Evolutionary conservation across 2,329 filamentous ascomycete species (phyloP), one percentile per base, ranked within the genome.

Genomic region (Pseudonectria foliicola): DNA sequence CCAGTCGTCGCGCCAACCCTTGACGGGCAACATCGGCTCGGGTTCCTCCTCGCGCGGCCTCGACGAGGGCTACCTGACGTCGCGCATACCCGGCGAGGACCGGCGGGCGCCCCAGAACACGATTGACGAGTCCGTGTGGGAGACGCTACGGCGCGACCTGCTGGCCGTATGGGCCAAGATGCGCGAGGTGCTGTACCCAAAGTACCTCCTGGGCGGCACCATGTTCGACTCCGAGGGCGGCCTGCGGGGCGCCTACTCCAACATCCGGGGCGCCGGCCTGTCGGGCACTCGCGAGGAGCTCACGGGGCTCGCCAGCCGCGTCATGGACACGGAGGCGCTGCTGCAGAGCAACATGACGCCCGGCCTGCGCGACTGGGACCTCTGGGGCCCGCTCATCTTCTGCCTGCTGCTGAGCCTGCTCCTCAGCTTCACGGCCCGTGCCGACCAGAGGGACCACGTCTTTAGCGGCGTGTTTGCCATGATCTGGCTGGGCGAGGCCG

Each of bases 91-190:
- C 3, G 92, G 92, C 48, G 90, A 96, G 62, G 92, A 98, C 67
- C 84, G 92, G 35, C 77, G 83, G 44, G 89, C 92, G 12, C 77
- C 88, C 7, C 80, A 82, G 47, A 94, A 93, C 65, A 98, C 92
- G 29, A 93, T 98, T 60, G 92, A 98, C 62, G 92, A 98, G 66
- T 82, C 80, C 2, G 92, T 98, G 27, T 98, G 92, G 92, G 86
- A 90, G 28, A 98, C 92, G n/a, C 70, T 98, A 41, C 86, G 85
- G 34, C 82, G 92, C 48, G 92, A 98, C 61, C 67, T 98, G 46
- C 65, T 90, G 7, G 92, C 88, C 16, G 87, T 96, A 25, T 96
- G 92, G 90, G 85, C 86, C 65, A 98, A 98, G 73, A 87, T 98
- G 81, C 82, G 85, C 61, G 90, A 95, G 69, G 92, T 98, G 26